phyloP scores from a whole-genome alignment of 306 rosid species.

The Vigna angularis region DNA sequence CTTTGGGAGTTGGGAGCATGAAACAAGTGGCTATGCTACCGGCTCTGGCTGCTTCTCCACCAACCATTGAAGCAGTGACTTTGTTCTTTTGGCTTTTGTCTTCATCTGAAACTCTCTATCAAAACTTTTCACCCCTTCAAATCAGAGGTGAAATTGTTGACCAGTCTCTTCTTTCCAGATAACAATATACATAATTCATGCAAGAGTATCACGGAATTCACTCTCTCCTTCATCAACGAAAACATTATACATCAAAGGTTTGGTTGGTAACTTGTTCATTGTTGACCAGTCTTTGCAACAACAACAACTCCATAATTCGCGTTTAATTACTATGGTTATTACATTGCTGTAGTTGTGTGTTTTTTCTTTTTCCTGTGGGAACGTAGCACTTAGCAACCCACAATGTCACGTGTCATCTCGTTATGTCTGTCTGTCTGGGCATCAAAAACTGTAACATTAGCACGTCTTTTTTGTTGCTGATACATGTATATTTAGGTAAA shows the following conservation, averaged over 20 bases:
- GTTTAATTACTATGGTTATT: background rate
- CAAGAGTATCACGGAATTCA: too few species aligned
- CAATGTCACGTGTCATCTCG: conserved; percentile 45
- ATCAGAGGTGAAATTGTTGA: conserved; percentile 49
- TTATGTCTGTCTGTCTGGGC: conserved; percentile 42
- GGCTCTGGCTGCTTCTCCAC: conserved; percentile 41
- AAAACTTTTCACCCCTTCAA: conserved; percentile 28
- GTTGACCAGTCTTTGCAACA: background rate
- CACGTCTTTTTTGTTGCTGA: conserved; percentile 44
- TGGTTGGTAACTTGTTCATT: too few species aligned
- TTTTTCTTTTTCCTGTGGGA: too few species aligned
- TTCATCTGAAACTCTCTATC: conserved; percentile 23
- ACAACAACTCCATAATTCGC: conserved; percentile 27
- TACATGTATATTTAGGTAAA: conserved; percentile 30
- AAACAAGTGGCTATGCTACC: conserved; percentile 51
- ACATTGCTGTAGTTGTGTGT: too few species aligned
- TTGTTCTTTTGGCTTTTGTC: conserved; percentile 47
- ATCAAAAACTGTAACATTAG: conserved; percentile 28
- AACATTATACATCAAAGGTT: too few species aligned
- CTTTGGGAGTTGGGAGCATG: conserved; percentile 49
- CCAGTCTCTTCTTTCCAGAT: conserved; percentile 17
- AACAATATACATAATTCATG: too few species aligned
- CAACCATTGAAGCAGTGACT: conserved; percentile 20
- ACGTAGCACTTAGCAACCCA: conserved; percentile 26
- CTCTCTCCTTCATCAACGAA: too few species aligned